Percentiles rank a stretch among this genome's conserved stretches.
These are phyloP conservation scores for Multifurca ochricompacta DNA, from an alignment of 768 basidiomycete genomes.

Conservation along the genomic window DNA sequence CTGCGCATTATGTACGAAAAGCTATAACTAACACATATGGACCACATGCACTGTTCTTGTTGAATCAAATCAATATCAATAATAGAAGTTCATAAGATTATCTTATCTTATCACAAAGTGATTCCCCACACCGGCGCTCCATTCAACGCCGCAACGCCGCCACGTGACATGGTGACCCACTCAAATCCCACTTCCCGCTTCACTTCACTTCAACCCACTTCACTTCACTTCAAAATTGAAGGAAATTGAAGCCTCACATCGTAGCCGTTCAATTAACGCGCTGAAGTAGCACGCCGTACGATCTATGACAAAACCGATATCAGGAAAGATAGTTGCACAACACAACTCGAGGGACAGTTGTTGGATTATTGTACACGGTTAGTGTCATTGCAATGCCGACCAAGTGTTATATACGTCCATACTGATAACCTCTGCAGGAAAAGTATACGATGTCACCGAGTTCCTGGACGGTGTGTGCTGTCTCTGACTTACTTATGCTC, in stretches of 20 bases:
- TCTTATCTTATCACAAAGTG: neutral
- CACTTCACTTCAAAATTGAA: neutral
- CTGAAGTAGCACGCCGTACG: neutral
- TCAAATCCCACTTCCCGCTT: too few relatives aligned
- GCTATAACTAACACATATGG: neutral
- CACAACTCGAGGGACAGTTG: conserved; percentile 20
- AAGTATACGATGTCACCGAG: conserved; percentile 40
- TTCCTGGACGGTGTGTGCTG: conserved; percentile 30
- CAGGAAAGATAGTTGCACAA: conserved; percentile 15
- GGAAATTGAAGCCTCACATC: neutral
- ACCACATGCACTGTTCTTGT: neutral
- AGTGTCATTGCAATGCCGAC: neutral
- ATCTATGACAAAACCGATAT: neutral
- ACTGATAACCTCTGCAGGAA: conserved; percentile 22
- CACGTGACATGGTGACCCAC: neutral
- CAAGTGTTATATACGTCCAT: too few relatives aligned
- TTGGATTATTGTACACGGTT: conserved; percentile 21
- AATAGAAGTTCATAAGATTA: neutral
- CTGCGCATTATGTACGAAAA: neutral
- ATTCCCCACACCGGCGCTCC: neutral
- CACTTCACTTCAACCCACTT: too few relatives aligned
- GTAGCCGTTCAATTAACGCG: neutral
- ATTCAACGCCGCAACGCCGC: neutral
- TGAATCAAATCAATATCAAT: too few relatives aligned
- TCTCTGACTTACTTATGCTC: neutral